These are phyloP conservation scores for Teunomyces aglyptinius DNA, from an alignment of 805 yeast species.

Conservation along the genomic window DNA sequence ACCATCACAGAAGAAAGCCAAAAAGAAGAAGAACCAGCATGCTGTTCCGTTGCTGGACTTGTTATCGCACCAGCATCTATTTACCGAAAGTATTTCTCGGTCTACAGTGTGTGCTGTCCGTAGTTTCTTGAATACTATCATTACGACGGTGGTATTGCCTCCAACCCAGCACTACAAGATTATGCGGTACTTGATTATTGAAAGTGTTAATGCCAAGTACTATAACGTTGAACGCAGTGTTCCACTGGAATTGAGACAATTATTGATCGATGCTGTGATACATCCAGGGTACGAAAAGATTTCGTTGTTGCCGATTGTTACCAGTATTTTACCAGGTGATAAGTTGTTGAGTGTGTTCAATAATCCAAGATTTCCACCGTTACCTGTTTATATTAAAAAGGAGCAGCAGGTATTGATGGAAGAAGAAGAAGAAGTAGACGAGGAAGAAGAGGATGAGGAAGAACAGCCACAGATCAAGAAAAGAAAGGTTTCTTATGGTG, in stretches of 20 bases:
- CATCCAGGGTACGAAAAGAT: constrained; percentile 66
- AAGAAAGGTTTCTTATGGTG: constrained; percentile 4
- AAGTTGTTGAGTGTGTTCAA: constrained; percentile 56
- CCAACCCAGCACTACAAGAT: constrained; percentile 63
- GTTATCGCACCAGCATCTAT: constrained; percentile 61
- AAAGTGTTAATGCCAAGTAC: constrained; percentile 30
- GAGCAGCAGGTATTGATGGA: constrained; percentile 6
- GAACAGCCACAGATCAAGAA: constrained; percentile 4
- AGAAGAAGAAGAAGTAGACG: constrained; percentile 1
- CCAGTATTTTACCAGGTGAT: constrained; percentile 49
- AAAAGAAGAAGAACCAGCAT: constrained; percentile 40
- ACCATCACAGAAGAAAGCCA: constrained; percentile 26
- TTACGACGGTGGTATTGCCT: constrained; percentile 52
- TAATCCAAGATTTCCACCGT: constrained; percentile 74
- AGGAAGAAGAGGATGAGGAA: background rate
- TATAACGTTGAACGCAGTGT: constrained; percentile 20
- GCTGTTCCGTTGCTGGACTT: constrained; percentile 63
- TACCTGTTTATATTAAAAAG: constrained; percentile 25
- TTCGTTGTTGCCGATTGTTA: constrained; percentile 70
- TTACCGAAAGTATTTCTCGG: constrained; percentile 41
- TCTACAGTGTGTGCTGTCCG: constrained; percentile 35
- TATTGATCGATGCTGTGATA: constrained; percentile 55
- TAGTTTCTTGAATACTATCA: constrained; percentile 47
- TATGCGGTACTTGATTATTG: constrained; percentile 36
- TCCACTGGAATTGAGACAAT: constrained; percentile 30